Base-by-base conservation (phyloP, 2,329 filamentous ascomycete genomes). In the Aspergillus niger region DNA sequence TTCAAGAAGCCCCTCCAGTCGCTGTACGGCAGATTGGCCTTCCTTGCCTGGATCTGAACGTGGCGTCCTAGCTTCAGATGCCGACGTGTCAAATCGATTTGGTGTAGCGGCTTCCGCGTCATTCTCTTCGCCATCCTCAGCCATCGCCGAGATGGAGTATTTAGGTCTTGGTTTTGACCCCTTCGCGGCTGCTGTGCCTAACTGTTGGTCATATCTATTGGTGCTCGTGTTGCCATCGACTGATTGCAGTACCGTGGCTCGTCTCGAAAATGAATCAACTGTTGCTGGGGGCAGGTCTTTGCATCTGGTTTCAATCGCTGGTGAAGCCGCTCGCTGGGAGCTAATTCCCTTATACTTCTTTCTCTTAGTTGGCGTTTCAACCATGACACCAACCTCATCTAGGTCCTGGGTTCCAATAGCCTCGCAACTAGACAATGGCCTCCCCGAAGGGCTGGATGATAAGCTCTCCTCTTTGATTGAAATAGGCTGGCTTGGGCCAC, bases 361-460 rank as follows among this genome's bases (percentile, higher is more conserved):
- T 32, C 63, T 65, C 59, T 75, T 77, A 11, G 80, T 85, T 55
- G 78, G 71, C 67, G 81, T 76, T 50, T 74, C 65, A 17, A 77
- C 70, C 44, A 57, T 62, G 32, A 72, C 72, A 7, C 79, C 81
- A 55, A 80, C 74, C 44, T 82, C 79, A 67, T 86, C 83, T 10
- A 89, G 77, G 68, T 90, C 87, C 54, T 89, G 79, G 57, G 85
- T 89, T 55, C 87, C 86, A 43, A 83, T 78, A 0, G 80, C 50
- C 22, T 59, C 65, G 22, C 49, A 44, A 28, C 55, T 57, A 8
- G 62, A 32, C 8, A 58, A 57, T 51, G 58, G 55, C 11, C 54
- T 57, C 11, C 54, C 63, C n/a, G 69, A 10, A 28, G 74, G 71
- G 58, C 74, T 76, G 41, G 74, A 76, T 38, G 74, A 74, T 24